phyloP scores from a whole-genome alignment of 2,329 filamentous ascomycete genomes.

The Aspergillus phoenicis region DNA sequence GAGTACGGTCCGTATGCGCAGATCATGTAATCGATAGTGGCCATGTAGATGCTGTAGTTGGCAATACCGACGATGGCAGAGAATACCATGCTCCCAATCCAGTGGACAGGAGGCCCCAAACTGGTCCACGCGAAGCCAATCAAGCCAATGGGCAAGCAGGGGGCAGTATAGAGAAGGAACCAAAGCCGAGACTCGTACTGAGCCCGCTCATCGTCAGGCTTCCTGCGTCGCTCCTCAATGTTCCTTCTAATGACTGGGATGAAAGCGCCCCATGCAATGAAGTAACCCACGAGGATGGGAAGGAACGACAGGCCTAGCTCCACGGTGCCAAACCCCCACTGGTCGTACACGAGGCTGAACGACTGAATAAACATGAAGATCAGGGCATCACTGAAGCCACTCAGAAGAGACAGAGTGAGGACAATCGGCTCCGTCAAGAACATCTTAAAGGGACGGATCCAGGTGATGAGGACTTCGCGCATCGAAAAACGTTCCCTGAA shows the following conservation, averaged over 20 bases:
- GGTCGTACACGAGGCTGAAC: slow-evolving; percentile 60
- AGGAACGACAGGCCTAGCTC: slow-evolving; percentile 57
- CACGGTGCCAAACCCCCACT: slow-evolving; percentile 60
- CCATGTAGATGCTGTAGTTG: slow-evolving; percentile 66
- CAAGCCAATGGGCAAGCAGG: slow-evolving; percentile 62
- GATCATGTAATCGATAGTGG: slow-evolving; percentile 69
- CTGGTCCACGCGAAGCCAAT: slow-evolving; percentile 65
- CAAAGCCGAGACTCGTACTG: slow-evolving; percentile 68
- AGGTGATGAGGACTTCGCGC: slow-evolving; percentile 60
- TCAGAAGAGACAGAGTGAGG: slow-evolving; percentile 61
- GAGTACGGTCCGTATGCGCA: slow-evolving; percentile 68
- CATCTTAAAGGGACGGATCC: slow-evolving; percentile 65
- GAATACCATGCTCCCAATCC: slow-evolving; percentile 65
- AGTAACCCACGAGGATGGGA: slow-evolving; percentile 60
- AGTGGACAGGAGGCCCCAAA: slow-evolving; percentile 58
- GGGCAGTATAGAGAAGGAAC: slow-evolving; percentile 63
- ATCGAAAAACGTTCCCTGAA: slow-evolving; percentile 62
- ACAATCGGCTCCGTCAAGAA: slow-evolving; percentile 68
- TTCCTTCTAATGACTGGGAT: slow-evolving; percentile 58
- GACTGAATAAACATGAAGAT: slow-evolving; percentile 70
- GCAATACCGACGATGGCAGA: slow-evolving; percentile 63
- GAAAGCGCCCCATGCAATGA: slow-evolving; percentile 61
- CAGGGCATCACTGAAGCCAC: slow-evolving; percentile 65
- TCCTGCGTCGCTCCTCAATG: slow-evolving; percentile 47
- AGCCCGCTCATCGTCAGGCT: slow-evolving; percentile 55